phyloP scores from a whole-genome alignment of 2,329 filamentous ascomycete species.

The Cladosporium sp. region DNA sequence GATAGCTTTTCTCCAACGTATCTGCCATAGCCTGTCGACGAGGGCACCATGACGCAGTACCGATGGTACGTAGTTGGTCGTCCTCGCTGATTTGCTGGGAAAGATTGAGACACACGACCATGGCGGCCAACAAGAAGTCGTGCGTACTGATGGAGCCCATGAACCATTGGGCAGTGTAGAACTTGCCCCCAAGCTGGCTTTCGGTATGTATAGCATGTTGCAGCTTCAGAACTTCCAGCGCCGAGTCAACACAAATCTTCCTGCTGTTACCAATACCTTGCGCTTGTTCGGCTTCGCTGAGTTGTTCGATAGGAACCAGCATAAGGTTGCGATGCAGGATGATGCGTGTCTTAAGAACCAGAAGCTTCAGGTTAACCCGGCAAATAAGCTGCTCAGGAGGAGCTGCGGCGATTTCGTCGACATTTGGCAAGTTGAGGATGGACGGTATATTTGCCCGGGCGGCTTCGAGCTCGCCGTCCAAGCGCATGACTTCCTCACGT shows the following conservation, averaged over 20 bases:
- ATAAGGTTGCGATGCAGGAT: constrained; percentile 58
- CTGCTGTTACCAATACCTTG: constrained; percentile 36
- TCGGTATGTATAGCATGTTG: constrained; percentile 54
- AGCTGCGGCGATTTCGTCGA: constrained; percentile 49
- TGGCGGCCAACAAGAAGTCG: constrained; percentile 52
- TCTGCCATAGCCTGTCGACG: constrained; percentile 33
- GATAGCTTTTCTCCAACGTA: constrained; percentile 35
- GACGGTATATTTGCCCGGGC: constrained; percentile 39
- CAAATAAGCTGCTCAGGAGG: constrained; percentile 53
- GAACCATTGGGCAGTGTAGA: constrained; percentile 49
- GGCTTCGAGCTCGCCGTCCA: constrained; percentile 40
- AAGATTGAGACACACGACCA: constrained; percentile 50
- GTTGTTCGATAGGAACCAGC: constrained; percentile 33
- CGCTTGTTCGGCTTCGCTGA: constrained; percentile 37
- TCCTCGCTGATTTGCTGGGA: constrained; percentile 31
- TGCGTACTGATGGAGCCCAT: constrained; percentile 48
- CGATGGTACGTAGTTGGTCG: constrained; percentile 8
- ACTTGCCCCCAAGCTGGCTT: constrained; percentile 44
- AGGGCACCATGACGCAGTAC: constrained; percentile 27
- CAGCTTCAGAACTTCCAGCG: constrained; percentile 50
- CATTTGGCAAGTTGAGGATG: constrained; percentile 39
- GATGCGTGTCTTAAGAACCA: constrained; percentile 53
- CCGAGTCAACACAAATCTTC: constrained; percentile 49
- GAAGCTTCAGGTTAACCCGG: constrained; percentile 52
- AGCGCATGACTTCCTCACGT: constrained; percentile 40